These are phyloP conservation scores for Ceratocystis huliohia DNA, from an alignment of 2,329 filamentous ascomycete genomes.

Conservation along the genomic window DNA sequence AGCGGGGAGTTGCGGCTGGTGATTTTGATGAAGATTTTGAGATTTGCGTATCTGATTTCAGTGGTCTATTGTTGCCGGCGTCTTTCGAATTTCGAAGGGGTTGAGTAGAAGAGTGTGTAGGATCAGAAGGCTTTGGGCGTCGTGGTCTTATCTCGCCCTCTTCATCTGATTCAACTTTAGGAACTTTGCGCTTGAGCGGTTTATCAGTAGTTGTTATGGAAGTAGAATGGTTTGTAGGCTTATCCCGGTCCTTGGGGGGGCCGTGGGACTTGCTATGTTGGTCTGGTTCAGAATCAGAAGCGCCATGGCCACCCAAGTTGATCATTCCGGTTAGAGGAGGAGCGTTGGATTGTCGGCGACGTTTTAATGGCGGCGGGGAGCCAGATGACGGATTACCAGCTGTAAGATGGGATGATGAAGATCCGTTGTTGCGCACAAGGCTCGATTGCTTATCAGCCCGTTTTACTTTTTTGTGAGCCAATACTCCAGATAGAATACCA, in stretches of 20 bases:
- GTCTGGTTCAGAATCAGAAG: conserved; percentile 44
- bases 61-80: conserved; percentile 12
- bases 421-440: conserved; percentile 1
- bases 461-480: conserved; percentile 19
- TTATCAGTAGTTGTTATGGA: conserved; percentile 10
- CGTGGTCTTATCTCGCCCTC: conserved; percentile 42
- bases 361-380: conserved; percentile 16
- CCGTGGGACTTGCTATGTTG: conserved; percentile 36
- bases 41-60: conserved; percentile 4
- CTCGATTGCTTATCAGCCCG: conserved; percentile 6
- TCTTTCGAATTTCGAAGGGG: conserved; percentile 9
- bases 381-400: not conserved
- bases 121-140: conserved; percentile 32
- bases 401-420: not conserved
- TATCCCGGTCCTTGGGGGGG: conserved; percentile 38
- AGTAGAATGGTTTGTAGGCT: conserved; percentile 26
- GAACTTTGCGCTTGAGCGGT: conserved; percentile 41
- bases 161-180: conserved; percentile 45
- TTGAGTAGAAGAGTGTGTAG: conserved; percentile 21
- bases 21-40: conserved; percentile 10
- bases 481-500: conserved; percentile 12
- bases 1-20: conserved; percentile 29
- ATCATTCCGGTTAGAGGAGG: not conserved
- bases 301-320: conserved; percentile 27
- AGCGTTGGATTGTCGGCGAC: conserved; percentile 16